Evolutionary conservation across 2,329 filamentous ascomycete species (phyloP).

Genomic region (Ascochyta pisi): DNA sequence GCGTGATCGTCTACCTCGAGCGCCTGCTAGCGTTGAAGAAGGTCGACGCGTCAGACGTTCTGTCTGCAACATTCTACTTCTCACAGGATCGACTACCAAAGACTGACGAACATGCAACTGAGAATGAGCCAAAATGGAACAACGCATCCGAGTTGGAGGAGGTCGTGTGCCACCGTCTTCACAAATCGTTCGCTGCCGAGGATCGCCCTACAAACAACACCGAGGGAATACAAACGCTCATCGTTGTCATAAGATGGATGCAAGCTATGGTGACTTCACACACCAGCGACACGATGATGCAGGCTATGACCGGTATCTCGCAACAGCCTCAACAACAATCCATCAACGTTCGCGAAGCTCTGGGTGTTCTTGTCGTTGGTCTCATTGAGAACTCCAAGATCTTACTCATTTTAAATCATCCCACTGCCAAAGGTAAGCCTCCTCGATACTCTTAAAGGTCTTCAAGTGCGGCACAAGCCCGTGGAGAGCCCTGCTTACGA

Average conservation of each 20-base stretch:
- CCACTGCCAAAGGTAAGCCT: constrained; percentile 60
- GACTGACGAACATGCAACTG: constrained; percentile 23
- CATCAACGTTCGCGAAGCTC: constrained; percentile 67
- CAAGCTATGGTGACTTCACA: constrained; percentile 49
- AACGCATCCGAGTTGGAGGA: constrained; percentile 49
- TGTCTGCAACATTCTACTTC: constrained; percentile 41
- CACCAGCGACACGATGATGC: constrained; percentile 49
- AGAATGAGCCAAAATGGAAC: constrained; percentile 36
- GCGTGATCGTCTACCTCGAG: constrained; percentile 45
- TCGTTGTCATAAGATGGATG: constrained; percentile 48
- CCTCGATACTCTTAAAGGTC: neutral
- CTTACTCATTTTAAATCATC: constrained; percentile 60
- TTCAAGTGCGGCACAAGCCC: neutral
- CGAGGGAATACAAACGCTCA: constrained; percentile 42
- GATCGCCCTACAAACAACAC: constrained; percentile 40
- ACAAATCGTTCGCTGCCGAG: constrained; percentile 44
- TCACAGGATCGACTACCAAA: constrained; percentile 45
- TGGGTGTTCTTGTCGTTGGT: constrained; percentile 68
- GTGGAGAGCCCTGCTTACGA: constrained; percentile 16
- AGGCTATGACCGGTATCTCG: constrained; percentile 51
- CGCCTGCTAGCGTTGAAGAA: constrained; percentile 41
- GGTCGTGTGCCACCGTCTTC: constrained; percentile 46
- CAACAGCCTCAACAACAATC: constrained; percentile 62
- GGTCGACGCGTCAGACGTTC: constrained; percentile 46
- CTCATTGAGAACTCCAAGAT: constrained; percentile 67